Percentiles rank a stretch among this genome's conserved stretches.
These are phyloP conservation scores for Colletotrichum sp. DNA, from an alignment of 2,329 filamentous ascomycete genomes.

Conservation along the genomic window DNA sequence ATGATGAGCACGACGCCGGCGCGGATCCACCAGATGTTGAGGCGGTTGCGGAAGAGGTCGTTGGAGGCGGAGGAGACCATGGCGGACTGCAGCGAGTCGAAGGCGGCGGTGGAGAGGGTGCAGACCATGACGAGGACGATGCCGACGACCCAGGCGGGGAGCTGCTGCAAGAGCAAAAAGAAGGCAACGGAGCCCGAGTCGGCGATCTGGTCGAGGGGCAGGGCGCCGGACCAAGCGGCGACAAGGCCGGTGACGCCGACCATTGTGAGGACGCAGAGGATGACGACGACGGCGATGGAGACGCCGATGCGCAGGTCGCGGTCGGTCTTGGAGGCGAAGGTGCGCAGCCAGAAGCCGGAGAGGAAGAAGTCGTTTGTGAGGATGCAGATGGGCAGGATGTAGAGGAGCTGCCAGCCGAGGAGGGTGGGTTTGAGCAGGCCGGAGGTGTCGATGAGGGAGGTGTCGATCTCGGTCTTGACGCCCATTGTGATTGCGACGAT, in stretches of 20 bases:
- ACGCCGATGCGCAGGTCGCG: conserved; percentile 78
- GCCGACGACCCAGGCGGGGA: conserved; percentile 83
- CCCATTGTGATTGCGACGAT: conserved; percentile 81
- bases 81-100: conserved; percentile 81
- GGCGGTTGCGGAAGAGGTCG: conserved; percentile 82
- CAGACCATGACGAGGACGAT: conserved; percentile 84
- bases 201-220: conserved; percentile 63
- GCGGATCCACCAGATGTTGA: conserved; percentile 78
- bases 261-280: conserved; percentile 74
- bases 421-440: conserved; percentile 72
- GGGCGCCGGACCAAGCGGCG: conserved; percentile 79
- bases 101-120: conserved; percentile 76
- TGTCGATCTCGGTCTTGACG: conserved; percentile 75
- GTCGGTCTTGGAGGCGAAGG: conserved; percentile 81
- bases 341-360: conserved; percentile 83
- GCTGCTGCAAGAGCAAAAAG: conserved; percentile 74
- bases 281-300: conserved; percentile 67
- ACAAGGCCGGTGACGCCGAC: conserved; percentile 77
- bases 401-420: conserved; percentile 84
- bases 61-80: conserved; percentile 88
- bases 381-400: conserved; percentile 82
- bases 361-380: conserved; percentile 89
- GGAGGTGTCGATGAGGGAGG: conserved; percentile 69
- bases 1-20: conserved; percentile 73
- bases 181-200: conserved; percentile 73